Evolutionary conservation across 345 rosid species (phyloP).

Genomic region (Aquilaria sinensis): DNA sequence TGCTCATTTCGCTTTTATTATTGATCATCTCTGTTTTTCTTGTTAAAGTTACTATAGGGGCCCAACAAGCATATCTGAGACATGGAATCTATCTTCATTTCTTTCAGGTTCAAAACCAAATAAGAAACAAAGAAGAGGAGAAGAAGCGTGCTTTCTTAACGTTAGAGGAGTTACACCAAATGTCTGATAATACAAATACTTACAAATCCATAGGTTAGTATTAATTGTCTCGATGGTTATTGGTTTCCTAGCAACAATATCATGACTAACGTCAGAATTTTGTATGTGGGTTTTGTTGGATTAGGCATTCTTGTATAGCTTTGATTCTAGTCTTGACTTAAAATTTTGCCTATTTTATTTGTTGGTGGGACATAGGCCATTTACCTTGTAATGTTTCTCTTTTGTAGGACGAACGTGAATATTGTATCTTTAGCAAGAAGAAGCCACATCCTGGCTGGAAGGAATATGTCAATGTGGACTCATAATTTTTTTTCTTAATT

Average conservation of each 20-base stretch:
- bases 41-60: too few relatives aligned
- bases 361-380: neutral
- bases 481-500: conserved; percentile 17
- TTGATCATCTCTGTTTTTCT: too few relatives aligned
- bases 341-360: neutral
- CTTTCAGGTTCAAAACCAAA: conserved; percentile 81
- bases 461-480: conserved; percentile 13
- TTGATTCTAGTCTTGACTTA: conserved; percentile 1
- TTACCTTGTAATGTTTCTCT: conserved; percentile 15
- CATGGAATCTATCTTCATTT: neutral
- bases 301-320: neutral
- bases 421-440: conserved; percentile 9
- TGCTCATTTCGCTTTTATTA: too few relatives aligned
- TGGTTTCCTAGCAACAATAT: neutral
- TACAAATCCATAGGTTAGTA: conserved; percentile 72
- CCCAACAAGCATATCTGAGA: too few relatives aligned
- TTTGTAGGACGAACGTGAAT: conserved; percentile 98
- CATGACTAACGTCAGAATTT: neutral
- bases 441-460: neutral
- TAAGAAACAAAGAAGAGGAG: conserved; percentile 82
- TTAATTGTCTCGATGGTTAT: neutral
- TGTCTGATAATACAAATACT: conserved; percentile 76
- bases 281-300: neutral
- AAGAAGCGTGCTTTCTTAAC: conserved; percentile 90
- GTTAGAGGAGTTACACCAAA: conserved; percentile 75